Conservation (phyloP, 192 early-diverging fungal genomes). For the Entomortierella chlamydospora region DNA sequence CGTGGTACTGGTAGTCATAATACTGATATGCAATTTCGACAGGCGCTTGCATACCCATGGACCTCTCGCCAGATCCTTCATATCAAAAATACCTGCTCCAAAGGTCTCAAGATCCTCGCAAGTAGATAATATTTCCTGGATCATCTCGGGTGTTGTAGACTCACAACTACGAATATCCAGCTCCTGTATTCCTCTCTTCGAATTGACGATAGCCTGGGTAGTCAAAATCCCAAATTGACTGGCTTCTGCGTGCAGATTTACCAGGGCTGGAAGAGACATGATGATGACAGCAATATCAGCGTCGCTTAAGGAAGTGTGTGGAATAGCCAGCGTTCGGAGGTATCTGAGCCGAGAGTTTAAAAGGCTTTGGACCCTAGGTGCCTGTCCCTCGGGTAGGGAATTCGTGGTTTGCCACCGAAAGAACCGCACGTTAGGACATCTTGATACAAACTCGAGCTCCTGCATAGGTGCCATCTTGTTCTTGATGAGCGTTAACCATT, state of each 20-base stretch:
- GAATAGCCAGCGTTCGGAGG: constrained; percentile 3
- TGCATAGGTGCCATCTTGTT: constrained; percentile 13
- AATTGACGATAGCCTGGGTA: constrained; percentile 6
- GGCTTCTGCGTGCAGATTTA: constrained; percentile 8
- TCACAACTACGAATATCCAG: constrained; percentile 8
- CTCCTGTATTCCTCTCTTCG: background rate
- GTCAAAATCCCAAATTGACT: background rate
- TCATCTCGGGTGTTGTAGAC: background rate
- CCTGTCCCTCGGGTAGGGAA: background rate
- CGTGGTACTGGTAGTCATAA: background rate
- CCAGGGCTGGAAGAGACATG: constrained; percentile 3
- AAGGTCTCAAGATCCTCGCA: constrained; percentile 9
- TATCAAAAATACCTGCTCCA: constrained; percentile 10
- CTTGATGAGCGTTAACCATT: constrained; percentile 7
- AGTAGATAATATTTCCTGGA: background rate
- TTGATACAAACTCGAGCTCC: constrained; percentile 6
- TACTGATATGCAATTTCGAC: constrained; percentile 9
- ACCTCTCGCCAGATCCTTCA: background rate
- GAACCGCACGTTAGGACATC: constrained; percentile 5
- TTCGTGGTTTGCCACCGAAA: constrained; percentile 6
- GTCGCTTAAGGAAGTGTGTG: background rate
- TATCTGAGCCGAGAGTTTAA: background rate
- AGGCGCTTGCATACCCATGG: constrained; percentile 15
- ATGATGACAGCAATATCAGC: constrained; percentile 14
- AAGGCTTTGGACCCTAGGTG: background rate